These are phyloP conservation scores for Acaromyces ingoldii DNA, from an alignment of 1,284 basidiomycete species.

Conservation along the genomic window DNA sequence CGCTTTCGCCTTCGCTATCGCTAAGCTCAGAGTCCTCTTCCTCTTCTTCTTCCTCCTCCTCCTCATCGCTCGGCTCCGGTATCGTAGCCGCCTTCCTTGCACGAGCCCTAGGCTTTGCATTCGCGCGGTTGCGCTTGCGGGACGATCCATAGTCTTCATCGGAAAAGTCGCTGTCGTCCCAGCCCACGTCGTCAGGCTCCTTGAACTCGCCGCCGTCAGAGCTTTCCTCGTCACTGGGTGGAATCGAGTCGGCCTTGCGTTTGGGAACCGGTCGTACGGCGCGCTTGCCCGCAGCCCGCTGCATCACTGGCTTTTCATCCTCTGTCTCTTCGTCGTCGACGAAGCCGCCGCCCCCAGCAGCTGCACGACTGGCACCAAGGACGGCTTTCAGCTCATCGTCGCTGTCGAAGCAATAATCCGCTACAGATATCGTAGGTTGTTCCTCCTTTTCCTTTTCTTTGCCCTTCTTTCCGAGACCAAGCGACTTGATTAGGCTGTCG, in stretches of 20 bases:
- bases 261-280: no score
- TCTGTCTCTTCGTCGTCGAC: neutral
- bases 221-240: neutral
- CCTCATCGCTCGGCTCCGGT: neutral
- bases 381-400: neutral
- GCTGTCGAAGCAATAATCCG: neutral
- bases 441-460: neutral
- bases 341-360: neutral
- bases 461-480: neutral
- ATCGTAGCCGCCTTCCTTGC: conserved; percentile 7
- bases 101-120: conserved; percentile 21
- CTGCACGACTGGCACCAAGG: neutral
- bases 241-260: no score
- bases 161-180: neutral
- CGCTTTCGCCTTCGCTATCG: conserved; percentile 20
- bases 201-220: neutral
- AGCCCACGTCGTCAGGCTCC: neutral
- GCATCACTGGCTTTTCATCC: neutral
- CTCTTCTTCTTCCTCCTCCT: conserved; percentile 16
- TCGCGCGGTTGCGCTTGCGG: neutral
- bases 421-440: neutral
- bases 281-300: no score
- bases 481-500: neutral
- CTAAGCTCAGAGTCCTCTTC: conserved; percentile 12
- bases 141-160: neutral